These are phyloP conservation scores for Globisporangium parvum DNA, from an alignment of 352 stramenopile species.

Conservation along the genomic window DNA sequence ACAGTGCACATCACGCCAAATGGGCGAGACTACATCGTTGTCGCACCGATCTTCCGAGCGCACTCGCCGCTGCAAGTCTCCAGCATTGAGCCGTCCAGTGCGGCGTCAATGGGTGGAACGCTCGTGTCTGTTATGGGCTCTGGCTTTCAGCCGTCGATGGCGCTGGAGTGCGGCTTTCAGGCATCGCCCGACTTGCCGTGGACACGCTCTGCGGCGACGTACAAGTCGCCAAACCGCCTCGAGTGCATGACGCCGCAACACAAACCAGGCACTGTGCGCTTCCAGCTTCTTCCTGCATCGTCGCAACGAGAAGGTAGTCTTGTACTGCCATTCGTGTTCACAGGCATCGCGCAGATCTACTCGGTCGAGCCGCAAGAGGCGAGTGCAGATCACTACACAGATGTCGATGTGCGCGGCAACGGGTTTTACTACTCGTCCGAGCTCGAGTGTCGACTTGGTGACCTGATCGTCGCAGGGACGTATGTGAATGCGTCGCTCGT, in stretches of 20 bases:
- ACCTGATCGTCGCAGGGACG: neutral
- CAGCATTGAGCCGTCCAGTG: slow-evolving; percentile 11
- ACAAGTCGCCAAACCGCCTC: slow-evolving; percentile 21
- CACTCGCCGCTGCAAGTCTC: slow-evolving; percentile 20
- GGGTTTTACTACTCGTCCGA: slow-evolving; percentile 24
- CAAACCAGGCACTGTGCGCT: slow-evolving; percentile 8
- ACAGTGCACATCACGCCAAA: slow-evolving; percentile 30
- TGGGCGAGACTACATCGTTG: slow-evolving; percentile 23
- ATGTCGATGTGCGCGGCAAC: slow-evolving; percentile 27
- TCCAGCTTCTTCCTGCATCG: slow-evolving; percentile 24
- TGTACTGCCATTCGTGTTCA: slow-evolving; percentile 22
- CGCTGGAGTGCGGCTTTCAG: slow-evolving; percentile 28
- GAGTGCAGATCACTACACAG: slow-evolving; percentile 9
- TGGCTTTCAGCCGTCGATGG: slow-evolving; percentile 39
- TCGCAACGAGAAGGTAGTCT: slow-evolving; percentile 12
- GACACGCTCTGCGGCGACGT: slow-evolving; percentile 13
- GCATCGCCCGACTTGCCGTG: slow-evolving; percentile 6
- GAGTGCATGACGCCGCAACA: slow-evolving; percentile 17
- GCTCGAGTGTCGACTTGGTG: slow-evolving; percentile 15
- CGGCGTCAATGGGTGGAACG: slow-evolving; percentile 12
- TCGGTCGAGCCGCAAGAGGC: slow-evolving; percentile 21
- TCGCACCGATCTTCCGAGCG: slow-evolving; percentile 15
- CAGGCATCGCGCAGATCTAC: slow-evolving; percentile 18
- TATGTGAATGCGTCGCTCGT: slow-evolving; percentile 32
- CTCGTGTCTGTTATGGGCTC: slow-evolving; percentile 20